Conservation (phyloP, 2,329 filamentous ascomycete genomes). For the Botrytis byssoidea region DNA sequence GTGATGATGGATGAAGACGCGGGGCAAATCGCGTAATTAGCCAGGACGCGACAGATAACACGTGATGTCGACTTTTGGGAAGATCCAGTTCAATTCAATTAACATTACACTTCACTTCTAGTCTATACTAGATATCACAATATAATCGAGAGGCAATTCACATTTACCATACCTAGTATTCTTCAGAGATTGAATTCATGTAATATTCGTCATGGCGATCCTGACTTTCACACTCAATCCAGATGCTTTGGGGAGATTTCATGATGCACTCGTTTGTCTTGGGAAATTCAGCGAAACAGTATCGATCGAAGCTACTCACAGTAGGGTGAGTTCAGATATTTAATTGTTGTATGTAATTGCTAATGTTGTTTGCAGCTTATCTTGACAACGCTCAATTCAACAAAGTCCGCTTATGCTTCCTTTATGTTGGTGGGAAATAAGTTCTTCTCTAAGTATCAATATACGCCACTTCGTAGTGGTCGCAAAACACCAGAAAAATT, state of each 20-base stretch:
- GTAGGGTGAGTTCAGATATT: conserved; percentile 29
- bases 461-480: conserved; percentile 46
- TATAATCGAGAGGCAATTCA: background rate
- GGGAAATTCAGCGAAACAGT: conserved; percentile 79
- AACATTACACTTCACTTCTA: background rate
- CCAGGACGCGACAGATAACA: background rate
- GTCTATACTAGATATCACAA: background rate
- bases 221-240: conserved; percentile 72
- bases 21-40: conserved; percentile 10
- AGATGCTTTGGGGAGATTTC: conserved; percentile 67
- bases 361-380: conserved; percentile 53
- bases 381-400: conserved; percentile 74
- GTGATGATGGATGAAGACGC: background rate
- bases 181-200: background rate
- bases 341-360: conserved; percentile 13
- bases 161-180: too few relatives aligned
- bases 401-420: conserved; percentile 75
- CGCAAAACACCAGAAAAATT: conserved; percentile 50
- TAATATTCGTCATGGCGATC: conserved; percentile 51
- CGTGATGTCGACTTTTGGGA: background rate
- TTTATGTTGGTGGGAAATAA: conserved; percentile 64
- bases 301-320: conserved; percentile 56
- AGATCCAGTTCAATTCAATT: background rate
- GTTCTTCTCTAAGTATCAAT: conserved; percentile 74
- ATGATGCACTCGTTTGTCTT: conserved; percentile 72